These are phyloP conservation scores for Eimeria necatrix DNA, from an alignment of 169 alveolate genomes.

Conservation along the genomic window DNA sequence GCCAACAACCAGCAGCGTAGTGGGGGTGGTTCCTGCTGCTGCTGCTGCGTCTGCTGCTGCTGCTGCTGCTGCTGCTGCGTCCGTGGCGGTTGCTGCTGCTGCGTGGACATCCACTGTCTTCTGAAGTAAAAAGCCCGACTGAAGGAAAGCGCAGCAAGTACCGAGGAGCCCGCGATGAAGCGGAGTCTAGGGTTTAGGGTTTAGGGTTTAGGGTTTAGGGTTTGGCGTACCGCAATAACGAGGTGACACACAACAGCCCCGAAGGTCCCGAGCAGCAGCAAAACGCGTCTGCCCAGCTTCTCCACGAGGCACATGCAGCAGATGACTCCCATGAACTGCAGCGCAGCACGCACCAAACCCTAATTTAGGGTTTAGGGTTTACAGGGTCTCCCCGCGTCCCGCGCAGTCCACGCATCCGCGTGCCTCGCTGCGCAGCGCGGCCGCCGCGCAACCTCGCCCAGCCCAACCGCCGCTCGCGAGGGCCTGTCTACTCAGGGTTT, in stretches of 20 bases:
- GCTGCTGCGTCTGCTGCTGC: not conserved
- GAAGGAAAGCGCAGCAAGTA: not conserved
- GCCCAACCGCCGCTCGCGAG: no score
- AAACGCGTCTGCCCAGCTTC: slow-evolving; percentile 43
- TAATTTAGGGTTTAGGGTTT: no score
- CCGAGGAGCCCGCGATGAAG: no score
- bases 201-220: no score
- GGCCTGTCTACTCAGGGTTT: no score
- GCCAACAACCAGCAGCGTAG: slow-evolving; percentile 41
- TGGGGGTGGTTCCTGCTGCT: not conserved
- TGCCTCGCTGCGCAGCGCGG: no score
- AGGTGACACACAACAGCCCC: slow-evolving; percentile 62
- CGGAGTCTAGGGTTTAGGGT: no score
- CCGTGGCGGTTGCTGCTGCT: no score
- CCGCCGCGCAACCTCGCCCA: no score
- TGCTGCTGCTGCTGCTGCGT: no score
- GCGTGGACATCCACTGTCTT: not conserved
- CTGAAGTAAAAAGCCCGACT: slow-evolving; percentile 56
- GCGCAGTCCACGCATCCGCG: no score
- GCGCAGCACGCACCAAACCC: not conserved
- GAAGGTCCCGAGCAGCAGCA: slow-evolving; percentile 46
- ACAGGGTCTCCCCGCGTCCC: no score
- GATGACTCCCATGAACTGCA: slow-evolving; percentile 69
- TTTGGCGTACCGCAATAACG: slow-evolving; percentile 28
- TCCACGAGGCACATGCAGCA: slow-evolving; percentile 42